Base-by-base conservation (phyloP, 306 rosid species). In the Malus asiatica region DNA sequence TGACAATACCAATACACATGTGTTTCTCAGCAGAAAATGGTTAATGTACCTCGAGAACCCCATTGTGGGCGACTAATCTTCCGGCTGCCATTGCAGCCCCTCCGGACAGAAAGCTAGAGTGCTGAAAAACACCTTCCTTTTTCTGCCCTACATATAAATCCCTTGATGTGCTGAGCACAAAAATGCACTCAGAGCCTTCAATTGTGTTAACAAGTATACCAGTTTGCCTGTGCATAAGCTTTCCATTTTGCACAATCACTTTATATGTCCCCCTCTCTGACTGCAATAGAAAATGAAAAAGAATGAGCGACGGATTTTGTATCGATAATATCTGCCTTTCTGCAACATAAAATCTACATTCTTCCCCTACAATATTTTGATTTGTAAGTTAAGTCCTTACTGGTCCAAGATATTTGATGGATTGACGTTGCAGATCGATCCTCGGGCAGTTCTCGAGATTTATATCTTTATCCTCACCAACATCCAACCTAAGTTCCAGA, bases 141-240 rank as follows among this genome's bases (percentile, higher is more conserved):
- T 87, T 84, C 81, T 77, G 81, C 44, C 88, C 84, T 42, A 87
- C 83, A 71, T 81, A 87, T 38, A 87, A 55, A 61, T 76, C 62
- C 78, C 86, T 87, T n/a, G 84, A 33, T 2, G 90, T 84, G 86
- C 90, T 84, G 29, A 87, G 86, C 64, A 84, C 90, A 77, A 87
- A 87, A 60, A 87, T 87, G 81, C 77, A 87, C 78, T 87, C 82
- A 12, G 88, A 81, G 59, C 77, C 83, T 52, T 81, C 90, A 60
- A n/a, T 61, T 66, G 90, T 84, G 81, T 79, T 22, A 8, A 84
- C 29, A 15, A 75, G 79, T 35, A 45, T 27, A 23, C 86, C 84
- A 52, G 68, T 76, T 82, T 74, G 80, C 72, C 40, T 76, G 70
- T 81, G 76, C 19, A 79, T 29, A 14, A 87, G 84, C 74, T 81